A percentile compares a stretch with the other conserved stretches of the same genome.
phyloP scores from a whole-genome alignment of 192 early-diverging fungal genomes.

The Rhizophagus sp. region DNA sequence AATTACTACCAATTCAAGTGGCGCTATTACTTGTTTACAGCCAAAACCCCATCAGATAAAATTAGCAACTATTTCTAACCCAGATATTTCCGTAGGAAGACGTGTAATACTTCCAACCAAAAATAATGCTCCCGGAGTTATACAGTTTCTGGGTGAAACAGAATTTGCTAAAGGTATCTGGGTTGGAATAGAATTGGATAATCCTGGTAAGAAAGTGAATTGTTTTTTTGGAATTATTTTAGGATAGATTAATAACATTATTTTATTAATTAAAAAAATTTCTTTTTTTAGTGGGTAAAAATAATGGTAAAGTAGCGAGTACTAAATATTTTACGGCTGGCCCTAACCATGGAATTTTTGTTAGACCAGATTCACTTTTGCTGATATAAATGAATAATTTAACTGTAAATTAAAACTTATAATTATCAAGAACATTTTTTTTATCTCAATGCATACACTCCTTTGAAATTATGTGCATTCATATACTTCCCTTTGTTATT shows the following conservation, averaged over 20 bases:
- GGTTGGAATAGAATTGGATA: slow-evolving; percentile 29
- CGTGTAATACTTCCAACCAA: slow-evolving; percentile 31
- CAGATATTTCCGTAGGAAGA: slow-evolving; percentile 32
- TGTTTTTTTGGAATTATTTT: background rate
- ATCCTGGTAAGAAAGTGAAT: slow-evolving; percentile 18
- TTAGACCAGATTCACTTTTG: slow-evolving; percentile 30
- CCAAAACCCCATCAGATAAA: slow-evolving; percentile 23
- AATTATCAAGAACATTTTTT: background rate
- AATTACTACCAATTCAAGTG: slow-evolving; percentile 2
- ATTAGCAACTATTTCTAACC: slow-evolving; percentile 18
- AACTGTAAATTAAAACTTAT: background rate
- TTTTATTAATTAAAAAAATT: background rate
- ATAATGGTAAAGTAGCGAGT: slow-evolving; percentile 27
- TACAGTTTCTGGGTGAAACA: slow-evolving; percentile 33
- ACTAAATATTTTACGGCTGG: slow-evolving; percentile 23
- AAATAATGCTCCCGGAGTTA: slow-evolving; percentile 25
- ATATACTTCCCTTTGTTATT: background rate
- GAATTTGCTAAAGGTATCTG: slow-evolving; percentile 31
- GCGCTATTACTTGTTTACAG: slow-evolving; percentile 10
- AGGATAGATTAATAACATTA: background rate
- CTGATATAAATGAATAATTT: slow-evolving; percentile 10
- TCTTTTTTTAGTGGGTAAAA: slow-evolving; percentile 28
- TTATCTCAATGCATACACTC: background rate
- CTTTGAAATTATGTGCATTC: background rate
- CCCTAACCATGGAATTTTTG: slow-evolving; percentile 30